Evolutionary conservation across 78 protist species (phyloP).

Genomic region (Monosiga brevicollis): DNA sequence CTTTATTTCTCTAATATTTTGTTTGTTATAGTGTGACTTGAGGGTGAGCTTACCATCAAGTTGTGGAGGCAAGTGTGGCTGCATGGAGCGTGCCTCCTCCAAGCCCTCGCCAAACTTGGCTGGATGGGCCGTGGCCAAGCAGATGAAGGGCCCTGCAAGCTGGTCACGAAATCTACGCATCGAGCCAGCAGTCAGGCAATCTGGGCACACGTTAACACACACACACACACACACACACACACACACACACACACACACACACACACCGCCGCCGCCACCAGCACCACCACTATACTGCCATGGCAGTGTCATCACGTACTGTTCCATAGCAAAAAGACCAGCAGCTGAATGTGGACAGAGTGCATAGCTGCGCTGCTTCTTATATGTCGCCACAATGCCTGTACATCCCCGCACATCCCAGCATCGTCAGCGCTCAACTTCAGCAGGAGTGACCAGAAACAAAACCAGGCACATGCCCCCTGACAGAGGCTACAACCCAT

Average conservation of each 20-base stretch:
- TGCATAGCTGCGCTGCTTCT: neutral
- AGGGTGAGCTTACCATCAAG: neutral
- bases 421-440: neutral
- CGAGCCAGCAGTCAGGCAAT: no score
- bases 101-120: conserved; percentile 33
- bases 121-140: conserved; percentile 45
- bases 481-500: neutral
- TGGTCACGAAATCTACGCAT: neutral
- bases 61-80: neutral
- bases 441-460: neutral
- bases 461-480: neutral
- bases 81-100: neutral
- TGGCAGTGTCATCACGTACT: no score
- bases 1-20: no score
- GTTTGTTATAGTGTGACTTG: no score
- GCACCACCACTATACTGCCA: no score
- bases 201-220: neutral
- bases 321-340: conserved; percentile 3
- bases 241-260: neutral
- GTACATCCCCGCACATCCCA: neutral
- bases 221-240: neutral
- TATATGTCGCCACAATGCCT: neutral
- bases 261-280: no score
- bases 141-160: neutral
- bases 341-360: conserved; percentile 23